A percentile compares a stretch with the other conserved stretches of the same genome.
Evolutionary conservation across 2,329 filamentous ascomycete genomes (phyloP).

Genomic region (Arthrobotrys sinensis): DNA sequence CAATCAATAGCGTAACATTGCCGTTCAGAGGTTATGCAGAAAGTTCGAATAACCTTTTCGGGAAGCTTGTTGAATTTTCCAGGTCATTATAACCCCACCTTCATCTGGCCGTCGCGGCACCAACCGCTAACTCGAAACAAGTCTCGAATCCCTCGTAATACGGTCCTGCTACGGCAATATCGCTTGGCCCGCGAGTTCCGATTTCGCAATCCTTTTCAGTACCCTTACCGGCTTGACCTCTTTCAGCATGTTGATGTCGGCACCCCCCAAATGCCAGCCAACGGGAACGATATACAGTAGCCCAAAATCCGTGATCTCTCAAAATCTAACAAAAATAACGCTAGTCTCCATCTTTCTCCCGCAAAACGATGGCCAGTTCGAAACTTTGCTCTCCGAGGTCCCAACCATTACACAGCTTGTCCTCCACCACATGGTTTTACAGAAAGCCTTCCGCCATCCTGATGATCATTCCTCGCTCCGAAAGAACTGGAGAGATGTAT

Average conservation of each 20-base stretch:
- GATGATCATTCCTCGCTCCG: neutral
- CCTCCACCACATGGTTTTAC: neutral
- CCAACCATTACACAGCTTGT: neutral
- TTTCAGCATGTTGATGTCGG: neutral
- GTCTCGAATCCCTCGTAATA: neutral
- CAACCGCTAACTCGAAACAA: neutral
- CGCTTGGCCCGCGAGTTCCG: neutral
- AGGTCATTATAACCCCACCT: neutral
- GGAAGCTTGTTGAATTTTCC: neutral
- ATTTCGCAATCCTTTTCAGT: neutral
- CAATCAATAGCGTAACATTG: neutral
- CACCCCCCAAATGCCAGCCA: neutral
- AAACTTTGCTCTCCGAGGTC: neutral
- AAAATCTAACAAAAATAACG: neutral
- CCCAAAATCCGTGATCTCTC: neutral
- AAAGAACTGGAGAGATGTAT: neutral
- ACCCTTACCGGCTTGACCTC: neutral
- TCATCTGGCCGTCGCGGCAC: neutral
- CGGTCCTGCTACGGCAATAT: neutral
- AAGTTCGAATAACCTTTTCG: neutral
- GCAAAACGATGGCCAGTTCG: neutral
- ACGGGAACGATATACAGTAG: neutral
- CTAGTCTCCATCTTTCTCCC: neutral
- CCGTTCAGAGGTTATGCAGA: conserved; percentile 10
- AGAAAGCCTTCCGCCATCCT: neutral